Evolutionary conservation across 2,329 filamentous ascomycete species (phyloP).

Genomic region (Ophiostoma himal-ulmi): DNA sequence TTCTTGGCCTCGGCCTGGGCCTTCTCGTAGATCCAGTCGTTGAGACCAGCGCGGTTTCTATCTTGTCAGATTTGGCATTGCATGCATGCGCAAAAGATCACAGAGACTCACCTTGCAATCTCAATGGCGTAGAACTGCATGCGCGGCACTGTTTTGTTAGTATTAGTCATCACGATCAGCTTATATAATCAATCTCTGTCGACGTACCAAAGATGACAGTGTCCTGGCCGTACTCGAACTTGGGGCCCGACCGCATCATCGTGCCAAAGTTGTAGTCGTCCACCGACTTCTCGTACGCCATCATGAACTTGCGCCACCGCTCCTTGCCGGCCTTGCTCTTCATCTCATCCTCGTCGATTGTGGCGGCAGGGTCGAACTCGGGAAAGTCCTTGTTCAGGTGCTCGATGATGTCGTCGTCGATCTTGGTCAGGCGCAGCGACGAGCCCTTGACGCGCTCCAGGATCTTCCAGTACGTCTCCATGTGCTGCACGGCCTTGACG

Average conservation of each 20-base stretch:
- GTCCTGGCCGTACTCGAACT: conserved; percentile 78
- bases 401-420: conserved; percentile 90
- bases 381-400: conserved; percentile 86
- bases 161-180: background rate
- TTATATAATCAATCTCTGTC: background rate
- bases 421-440: conserved; percentile 81
- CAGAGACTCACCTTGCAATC: conserved; percentile 38
- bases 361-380: conserved; percentile 76
- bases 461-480: conserved; percentile 95
- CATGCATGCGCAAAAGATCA: background rate
- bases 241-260: conserved; percentile 73
- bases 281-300: conserved; percentile 87
- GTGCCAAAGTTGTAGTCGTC: conserved; percentile 98
- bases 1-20: conserved; percentile 50
- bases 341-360: conserved; percentile 88
- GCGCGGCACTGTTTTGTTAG: conserved; percentile 42
- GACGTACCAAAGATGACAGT: conserved; percentile 82
- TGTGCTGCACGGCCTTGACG: conserved; percentile 94
- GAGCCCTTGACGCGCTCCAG: conserved; percentile 87
- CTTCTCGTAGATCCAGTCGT: conserved; percentile 95
- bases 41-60: conserved; percentile 80
- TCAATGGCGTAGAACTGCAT: conserved; percentile 54
- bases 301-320: conserved; percentile 90
- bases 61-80: conserved; percentile 49
- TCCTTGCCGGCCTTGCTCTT: conserved; percentile 96